phyloP scores from a whole-genome alignment of 2,329 filamentous ascomycete genomes.

The Penicillium sp. region DNA sequence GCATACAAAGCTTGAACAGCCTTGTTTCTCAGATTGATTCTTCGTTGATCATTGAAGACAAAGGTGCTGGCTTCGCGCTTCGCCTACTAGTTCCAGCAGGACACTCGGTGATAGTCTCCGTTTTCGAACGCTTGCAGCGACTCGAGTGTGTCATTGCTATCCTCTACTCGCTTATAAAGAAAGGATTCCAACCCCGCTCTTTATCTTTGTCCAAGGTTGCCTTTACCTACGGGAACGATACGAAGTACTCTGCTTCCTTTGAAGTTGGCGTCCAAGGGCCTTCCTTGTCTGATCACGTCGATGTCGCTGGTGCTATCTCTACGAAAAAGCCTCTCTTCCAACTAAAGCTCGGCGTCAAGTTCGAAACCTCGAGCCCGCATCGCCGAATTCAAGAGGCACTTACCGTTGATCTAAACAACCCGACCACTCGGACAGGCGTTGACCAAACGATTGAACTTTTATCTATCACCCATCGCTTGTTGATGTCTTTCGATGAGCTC shows the following conservation, averaged over 20 bases:
- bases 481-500: slow-evolving; percentile 39
- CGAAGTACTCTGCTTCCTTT: slow-evolving; percentile 33
- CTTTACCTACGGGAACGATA: slow-evolving; percentile 36
- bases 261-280: slow-evolving; percentile 31
- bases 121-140: slow-evolving; percentile 41
- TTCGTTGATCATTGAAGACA: slow-evolving; percentile 36
- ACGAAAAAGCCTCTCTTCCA: slow-evolving; percentile 29
- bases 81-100: slow-evolving; percentile 40
- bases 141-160: slow-evolving; percentile 40
- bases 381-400: slow-evolving; percentile 44
- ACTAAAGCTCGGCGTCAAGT: slow-evolving; percentile 34
- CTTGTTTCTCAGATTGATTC: slow-evolving; percentile 31
- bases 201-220: slow-evolving; percentile 38
- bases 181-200: slow-evolving; percentile 32
- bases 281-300: slow-evolving; percentile 17
- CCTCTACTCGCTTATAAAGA: slow-evolving; percentile 35
- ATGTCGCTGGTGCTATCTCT: slow-evolving; percentile 24
- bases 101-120: slow-evolving; percentile 33
- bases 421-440: slow-evolving; percentile 31
- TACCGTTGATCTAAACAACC: slow-evolving; percentile 37
- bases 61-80: slow-evolving; percentile 39
- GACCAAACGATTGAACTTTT: slow-evolving; percentile 35
- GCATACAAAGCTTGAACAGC: slow-evolving; percentile 27
- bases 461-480: slow-evolving; percentile 39
- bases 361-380: slow-evolving; percentile 40